Base-by-base conservation (phyloP, 176 grass and related monocot species). In the Zoysia japonica region DNA sequence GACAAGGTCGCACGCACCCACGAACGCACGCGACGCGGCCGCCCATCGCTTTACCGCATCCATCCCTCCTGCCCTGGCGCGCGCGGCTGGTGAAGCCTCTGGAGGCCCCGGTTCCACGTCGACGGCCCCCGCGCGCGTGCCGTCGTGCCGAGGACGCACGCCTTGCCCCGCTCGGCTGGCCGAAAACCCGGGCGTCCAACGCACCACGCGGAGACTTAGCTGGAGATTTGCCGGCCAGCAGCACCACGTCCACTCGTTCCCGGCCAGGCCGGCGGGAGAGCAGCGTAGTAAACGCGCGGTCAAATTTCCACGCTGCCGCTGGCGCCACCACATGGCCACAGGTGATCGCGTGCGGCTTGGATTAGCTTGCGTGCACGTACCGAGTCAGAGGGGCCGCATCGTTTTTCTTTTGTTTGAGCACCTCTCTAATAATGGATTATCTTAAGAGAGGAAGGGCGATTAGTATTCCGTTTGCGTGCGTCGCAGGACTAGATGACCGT, bases 71-170 rank as follows among this genome's bases (percentile, higher is more conserved):
- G 3, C 44, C 44, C 44, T 45, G 44, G 44, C 28, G 28, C 28
- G 0, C 28, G 0, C 28, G 28, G 28, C 28, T 28, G 28, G 28
- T 28, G 28, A 14, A 51, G 35, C 5, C 4, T 67, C 40, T 57
- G 80, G 61, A n/a, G 68, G 68, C 56, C 59, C 70, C 9, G 39
- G 11, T 41, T 79, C 75, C 83, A 79, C 83, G 75, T 72, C 75
- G n/a, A 14, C 0, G 45, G n/a, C 35, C 1, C 1, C 6, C 12
- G 12, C 78, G 55, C 47, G 43, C 28, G 19, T 60, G 56, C 36
- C 3, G 48, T 53, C 66, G 55, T 56, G 70, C 13, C 38, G 40
- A 74, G 3, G 60, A 68, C 55, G 56, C 67, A 9, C 1, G 16
- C 1, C 43, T 45, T 45, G 4, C 43, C 42, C 45, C 46, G 28